Evolutionary conservation across 441 rosid genomes (phyloP), one percentile per base, ranked within the genome.

Genomic region (Euphorbia celastroides): DNA sequence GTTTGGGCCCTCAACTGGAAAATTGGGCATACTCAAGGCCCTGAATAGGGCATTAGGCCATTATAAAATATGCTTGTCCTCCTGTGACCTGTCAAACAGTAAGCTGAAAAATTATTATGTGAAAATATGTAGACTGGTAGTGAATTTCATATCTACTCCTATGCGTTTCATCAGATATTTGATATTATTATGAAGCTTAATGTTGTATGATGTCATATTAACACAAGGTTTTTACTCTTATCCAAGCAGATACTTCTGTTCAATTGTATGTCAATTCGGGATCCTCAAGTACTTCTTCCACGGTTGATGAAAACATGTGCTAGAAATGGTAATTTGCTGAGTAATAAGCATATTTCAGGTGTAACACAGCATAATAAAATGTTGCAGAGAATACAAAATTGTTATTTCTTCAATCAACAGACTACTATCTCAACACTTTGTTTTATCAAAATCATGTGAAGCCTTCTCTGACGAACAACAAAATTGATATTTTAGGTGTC

Each of bases 201-300:
- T 2, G 2, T 30, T 44, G 66, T 44, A 44, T 27, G 44, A 5
- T n/a, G 27, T 23, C 19, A n/a, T 11, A 50, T 46, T 22, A 44
- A 38, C 14, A 36, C 22, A 42, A 50, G 20, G 27, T 19, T 44
- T n/a, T 31, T 66, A 16, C 59, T 14, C 38, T 48, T 20, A 9
- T 61, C 41, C 50, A 32, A 77, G 88, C 89, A 91, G 99, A 89
- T 91, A 79, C 76, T 93, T 58, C 75, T 93, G 78, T 93, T 91
- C 81, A 91, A 88, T 68, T 93, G 99, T 72, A 93, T 93, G 97
- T 70, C 93, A 0, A 93, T 91, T 69, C 87, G 99, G 76, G 99
- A 93, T 67, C 99, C 99, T 60, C 83, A 82, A 81, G 78, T 89
- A 78, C 99, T 91, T 69, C 84, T 93, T 70, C 97, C 97, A 6